Conservation (phyloP, 2,329 filamentous ascomycete species). For the Fusarium pininemorale region DNA sequence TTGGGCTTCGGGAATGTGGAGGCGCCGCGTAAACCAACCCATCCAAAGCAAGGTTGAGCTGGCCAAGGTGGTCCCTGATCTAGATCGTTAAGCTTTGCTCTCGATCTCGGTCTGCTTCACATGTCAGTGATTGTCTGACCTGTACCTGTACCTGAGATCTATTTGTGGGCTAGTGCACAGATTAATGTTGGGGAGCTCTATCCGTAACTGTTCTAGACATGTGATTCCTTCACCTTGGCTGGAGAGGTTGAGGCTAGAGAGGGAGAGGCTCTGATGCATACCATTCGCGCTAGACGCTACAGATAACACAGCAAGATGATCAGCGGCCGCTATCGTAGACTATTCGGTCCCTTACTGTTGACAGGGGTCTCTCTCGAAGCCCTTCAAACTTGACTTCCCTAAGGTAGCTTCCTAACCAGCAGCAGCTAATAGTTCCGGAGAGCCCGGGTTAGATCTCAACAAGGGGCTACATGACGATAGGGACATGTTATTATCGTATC, state of each 20-base stretch:
- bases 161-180: conserved; percentile 13
- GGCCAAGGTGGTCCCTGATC: conserved; percentile 20
- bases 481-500: not conserved
- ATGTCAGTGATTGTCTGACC: conserved; percentile 29
- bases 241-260: not conserved
- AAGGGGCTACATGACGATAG: not conserved
- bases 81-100: conserved; percentile 24
- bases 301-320: not conserved
- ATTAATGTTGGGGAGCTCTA: conserved; percentile 1
- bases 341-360: not conserved
- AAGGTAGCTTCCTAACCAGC: not conserved
- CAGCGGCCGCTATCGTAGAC: conserved; percentile 3
- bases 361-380: not conserved
- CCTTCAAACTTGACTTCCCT: not conserved
- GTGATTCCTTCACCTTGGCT: conserved; percentile 9
- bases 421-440: not conserved
- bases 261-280: conserved; percentile 16
- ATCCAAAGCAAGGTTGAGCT: not conserved
- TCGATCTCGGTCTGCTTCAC: conserved; percentile 31
- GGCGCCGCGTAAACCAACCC: conserved; percentile 10
- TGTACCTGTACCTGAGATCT: conserved; percentile 22
- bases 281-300: conserved; percentile 1
- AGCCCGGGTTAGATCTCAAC: not conserved
- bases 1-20: conserved; percentile 31
- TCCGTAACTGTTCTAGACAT: conserved; percentile 11